These are phyloP conservation scores for Quillaja saponaria DNA, from an alignment of 306 rosid genomes.

Conservation along the genomic window DNA sequence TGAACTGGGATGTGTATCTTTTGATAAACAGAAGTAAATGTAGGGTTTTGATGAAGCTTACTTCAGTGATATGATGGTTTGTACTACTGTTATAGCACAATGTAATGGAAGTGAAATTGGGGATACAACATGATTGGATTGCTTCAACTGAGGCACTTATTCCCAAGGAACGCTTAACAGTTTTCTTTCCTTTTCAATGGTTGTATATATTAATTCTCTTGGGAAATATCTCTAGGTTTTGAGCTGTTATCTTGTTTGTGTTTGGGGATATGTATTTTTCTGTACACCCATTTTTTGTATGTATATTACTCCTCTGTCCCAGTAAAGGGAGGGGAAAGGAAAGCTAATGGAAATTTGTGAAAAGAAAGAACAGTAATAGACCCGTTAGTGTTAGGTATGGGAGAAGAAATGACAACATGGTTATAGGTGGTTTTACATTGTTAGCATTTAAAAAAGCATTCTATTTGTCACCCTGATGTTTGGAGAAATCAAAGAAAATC, in stretches of 20 bases:
- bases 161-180: background rate
- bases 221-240: slow-evolving; percentile 1
- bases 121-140: background rate
- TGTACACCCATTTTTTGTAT: background rate
- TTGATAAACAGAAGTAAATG: slow-evolving; percentile 10
- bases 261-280: background rate
- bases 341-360: background rate
- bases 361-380: background rate
- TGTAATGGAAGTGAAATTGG: slow-evolving; percentile 13
- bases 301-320: background rate
- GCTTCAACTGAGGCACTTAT: background rate
- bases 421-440: background rate
- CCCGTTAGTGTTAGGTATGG: background rate
- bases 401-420: background rate
- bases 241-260: background rate
- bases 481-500: background rate
- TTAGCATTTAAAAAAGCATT: background rate
- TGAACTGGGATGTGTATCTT: slow-evolving; percentile 19
- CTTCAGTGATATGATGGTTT: slow-evolving; percentile 2
- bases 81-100: background rate
- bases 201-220: background rate
- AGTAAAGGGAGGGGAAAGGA: slow-evolving; percentile 14
- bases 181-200: slow-evolving; percentile 1
- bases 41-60: background rate
- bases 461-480: background rate